Evolutionary conservation across 1,284 basidiomycete species (phyloP).

Genomic region (Heliocybe sulcata): DNA sequence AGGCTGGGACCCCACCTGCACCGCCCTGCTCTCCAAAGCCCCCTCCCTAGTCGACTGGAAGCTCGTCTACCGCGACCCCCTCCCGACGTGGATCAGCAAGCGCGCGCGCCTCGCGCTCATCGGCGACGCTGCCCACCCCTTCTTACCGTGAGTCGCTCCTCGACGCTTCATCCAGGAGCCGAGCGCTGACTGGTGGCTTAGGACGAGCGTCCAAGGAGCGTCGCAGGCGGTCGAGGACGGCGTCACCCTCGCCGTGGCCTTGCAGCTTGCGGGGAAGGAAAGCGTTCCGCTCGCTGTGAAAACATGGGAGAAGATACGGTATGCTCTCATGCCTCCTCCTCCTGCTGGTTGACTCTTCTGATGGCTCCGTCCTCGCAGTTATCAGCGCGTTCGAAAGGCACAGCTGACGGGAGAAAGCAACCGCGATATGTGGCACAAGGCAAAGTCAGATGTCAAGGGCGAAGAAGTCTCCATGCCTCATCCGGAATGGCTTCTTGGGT

Average conservation of each 20-base stretch:
- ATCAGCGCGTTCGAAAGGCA: conserved; percentile 18
- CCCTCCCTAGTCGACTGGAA: conserved; percentile 22
- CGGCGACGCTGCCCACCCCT: conserved; percentile 23
- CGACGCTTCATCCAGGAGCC: background rate
- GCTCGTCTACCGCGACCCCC: conserved; percentile 21
- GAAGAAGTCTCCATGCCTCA: conserved; percentile 14
- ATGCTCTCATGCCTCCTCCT: background rate
- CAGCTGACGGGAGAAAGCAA: conserved; percentile 21
- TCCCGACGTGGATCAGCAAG: conserved; percentile 21
- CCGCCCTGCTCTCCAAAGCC: conserved; percentile 17
- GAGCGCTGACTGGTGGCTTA: conserved; percentile 5
- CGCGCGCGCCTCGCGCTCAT: conserved; percentile 18
- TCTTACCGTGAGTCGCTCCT: conserved; percentile 15
- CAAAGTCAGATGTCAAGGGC: conserved; percentile 11
- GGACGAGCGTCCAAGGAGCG: conserved; percentile 20
- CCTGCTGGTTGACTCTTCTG: background rate
- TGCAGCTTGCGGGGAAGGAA: conserved; percentile 17
- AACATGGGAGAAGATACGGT: conserved; percentile 20
- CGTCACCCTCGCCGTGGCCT: conserved; percentile 15
- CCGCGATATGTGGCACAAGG: conserved; percentile 19
- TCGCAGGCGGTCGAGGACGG: conserved; percentile 24
- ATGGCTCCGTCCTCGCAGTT: conserved; percentile 11
- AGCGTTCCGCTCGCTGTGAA: conserved; percentile 14
- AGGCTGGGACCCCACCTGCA: conserved; percentile 21
- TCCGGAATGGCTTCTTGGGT: conserved; percentile 21